Conservation (phyloP, 164 flowering plant species). For the Vitis rotundifolia region DNA sequence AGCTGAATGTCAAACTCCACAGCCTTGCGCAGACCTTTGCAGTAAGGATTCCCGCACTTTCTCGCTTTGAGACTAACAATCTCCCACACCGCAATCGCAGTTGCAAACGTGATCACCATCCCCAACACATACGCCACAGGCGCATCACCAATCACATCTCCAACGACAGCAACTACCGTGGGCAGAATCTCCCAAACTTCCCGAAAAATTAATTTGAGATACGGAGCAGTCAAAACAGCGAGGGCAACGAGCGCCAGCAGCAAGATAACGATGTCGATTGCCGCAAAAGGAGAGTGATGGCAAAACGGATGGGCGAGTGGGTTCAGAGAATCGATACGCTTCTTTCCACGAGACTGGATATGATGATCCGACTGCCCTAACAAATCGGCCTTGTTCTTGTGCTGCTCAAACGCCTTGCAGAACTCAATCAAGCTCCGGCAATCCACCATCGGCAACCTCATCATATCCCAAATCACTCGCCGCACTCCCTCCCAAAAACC, state of each 20-base stretch:
- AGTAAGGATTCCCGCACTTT: constrained; percentile 50
- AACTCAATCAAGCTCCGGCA: constrained; percentile 61
- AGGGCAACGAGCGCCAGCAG: constrained; percentile 38
- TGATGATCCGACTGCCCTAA: constrained; percentile 11
- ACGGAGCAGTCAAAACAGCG: constrained; percentile 35
- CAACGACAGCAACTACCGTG: constrained; percentile 12
- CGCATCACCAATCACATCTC: constrained; percentile 30
- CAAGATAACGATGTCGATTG: constrained; percentile 37
- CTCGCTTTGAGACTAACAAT: constrained; percentile 33
- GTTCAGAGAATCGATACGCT: constrained; percentile 23
- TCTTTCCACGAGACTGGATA: constrained; percentile 18
- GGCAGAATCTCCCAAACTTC: constrained; percentile 30
- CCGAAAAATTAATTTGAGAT: constrained; percentile 35
- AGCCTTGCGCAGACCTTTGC: constrained; percentile 58
- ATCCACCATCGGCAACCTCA: constrained; percentile 50
- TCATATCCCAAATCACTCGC: not conserved
- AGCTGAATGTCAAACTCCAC: constrained; percentile 66
- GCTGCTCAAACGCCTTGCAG: constrained; percentile 54
- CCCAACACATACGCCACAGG: constrained; percentile 37
- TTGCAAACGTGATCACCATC: constrained; percentile 23
- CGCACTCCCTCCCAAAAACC: not conserved
- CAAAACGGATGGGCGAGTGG: constrained; percentile 39
- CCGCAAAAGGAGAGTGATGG: constrained; percentile 43
- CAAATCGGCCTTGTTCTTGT: constrained; percentile 19
- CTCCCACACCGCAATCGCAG: constrained; percentile 37